A percentile compares a stretch with the other conserved stretches of the same genome.
Conservation (phyloP, 2,329 filamentous ascomycete genomes). For the Diaporthe nobilis region DNA sequence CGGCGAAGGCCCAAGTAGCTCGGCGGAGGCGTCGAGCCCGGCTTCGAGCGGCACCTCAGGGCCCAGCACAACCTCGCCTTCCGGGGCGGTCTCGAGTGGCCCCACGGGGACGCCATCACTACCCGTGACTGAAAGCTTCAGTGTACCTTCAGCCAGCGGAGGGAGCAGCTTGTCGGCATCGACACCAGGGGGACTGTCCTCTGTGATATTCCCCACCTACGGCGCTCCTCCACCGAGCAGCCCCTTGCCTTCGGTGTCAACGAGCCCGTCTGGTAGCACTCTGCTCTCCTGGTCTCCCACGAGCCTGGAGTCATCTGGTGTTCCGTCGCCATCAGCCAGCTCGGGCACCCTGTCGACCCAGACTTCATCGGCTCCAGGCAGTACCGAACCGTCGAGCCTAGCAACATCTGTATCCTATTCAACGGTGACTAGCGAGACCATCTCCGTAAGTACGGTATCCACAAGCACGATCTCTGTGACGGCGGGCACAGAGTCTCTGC, state of each 20-base stretch:
- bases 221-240: slow-evolving; percentile 11
- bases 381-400: neutral
- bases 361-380: neutral
- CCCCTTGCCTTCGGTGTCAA: neutral
- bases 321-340: neutral
- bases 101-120: neutral
- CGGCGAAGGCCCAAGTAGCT: slow-evolving; percentile 13
- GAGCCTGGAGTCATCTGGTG: neutral
- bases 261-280: slow-evolving; percentile 2
- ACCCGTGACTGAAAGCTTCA: neutral
- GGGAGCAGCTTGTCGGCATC: neutral
- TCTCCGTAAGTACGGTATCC: slow-evolving; percentile 7
- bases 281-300: neutral
- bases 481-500: neutral
- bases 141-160: neutral
- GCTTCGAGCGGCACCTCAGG: neutral
- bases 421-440: slow-evolving; percentile 7
- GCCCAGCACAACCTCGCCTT: neutral
- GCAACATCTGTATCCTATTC: neutral
- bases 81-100: slow-evolving; percentile 15
- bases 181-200: neutral
- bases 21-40: neutral
- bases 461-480: slow-evolving; percentile 20
- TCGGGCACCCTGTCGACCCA: neutral
- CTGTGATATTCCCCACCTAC: slow-evolving; percentile 1